Base-by-base conservation (phyloP, 2,329 filamentous ascomycete genomes). In the Neofusicoccum umdonicola region DNA sequence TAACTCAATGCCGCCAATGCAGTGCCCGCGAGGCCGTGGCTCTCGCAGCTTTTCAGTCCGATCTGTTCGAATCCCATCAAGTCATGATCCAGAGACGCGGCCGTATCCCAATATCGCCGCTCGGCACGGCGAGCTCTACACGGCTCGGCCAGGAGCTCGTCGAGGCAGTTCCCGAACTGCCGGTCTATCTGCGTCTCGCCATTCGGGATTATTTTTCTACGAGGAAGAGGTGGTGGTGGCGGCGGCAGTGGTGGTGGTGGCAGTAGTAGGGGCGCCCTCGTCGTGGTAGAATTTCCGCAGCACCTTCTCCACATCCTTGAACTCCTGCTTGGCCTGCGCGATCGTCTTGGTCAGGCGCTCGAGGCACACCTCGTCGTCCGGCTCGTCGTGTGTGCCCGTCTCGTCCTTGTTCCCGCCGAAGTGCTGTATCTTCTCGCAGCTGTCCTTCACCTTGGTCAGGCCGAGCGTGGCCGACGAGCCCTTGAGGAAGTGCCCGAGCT, bases 341-440 rank as follows among this genome's bases (percentile, higher is more conserved):
- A 98, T 84, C 7, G 88, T 91, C 50, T 87, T 85, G 69, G 82
- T 83, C 72, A 96, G 91, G 67, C 86, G 87, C 67, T 85, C 78
- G 41, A 97, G 82, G 71, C 89, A 92, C 56, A 87, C 80, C 2
- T 87, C 81, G 66, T 89, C 83, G 71, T 96, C 87, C 1, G 82
- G 80, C 74, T 92, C 88, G 64, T 87, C 83, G 45, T 83, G 80
- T 5, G 82, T 84, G 47, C 93, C 93, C 48, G 90, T 89, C 66
- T 91, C 86, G 70, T 94, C 93, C 79, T 93, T 92, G 72, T 86
- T 84, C 72, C 90, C 90, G 69, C 94, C 94, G 76, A 89, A 96
- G 74, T 96, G 90, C 79, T 99, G 94, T 72, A 99, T 97, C 83
- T 96, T 93, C 80, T 98, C 93, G 81, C 95, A 99, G 67, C 88